Percentiles rank a stretch among this genome's conserved stretches.
These are phyloP conservation scores for Globisporangium acanthophoron DNA, from an alignment of 352 stramenopile species.

Conservation along the genomic window DNA sequence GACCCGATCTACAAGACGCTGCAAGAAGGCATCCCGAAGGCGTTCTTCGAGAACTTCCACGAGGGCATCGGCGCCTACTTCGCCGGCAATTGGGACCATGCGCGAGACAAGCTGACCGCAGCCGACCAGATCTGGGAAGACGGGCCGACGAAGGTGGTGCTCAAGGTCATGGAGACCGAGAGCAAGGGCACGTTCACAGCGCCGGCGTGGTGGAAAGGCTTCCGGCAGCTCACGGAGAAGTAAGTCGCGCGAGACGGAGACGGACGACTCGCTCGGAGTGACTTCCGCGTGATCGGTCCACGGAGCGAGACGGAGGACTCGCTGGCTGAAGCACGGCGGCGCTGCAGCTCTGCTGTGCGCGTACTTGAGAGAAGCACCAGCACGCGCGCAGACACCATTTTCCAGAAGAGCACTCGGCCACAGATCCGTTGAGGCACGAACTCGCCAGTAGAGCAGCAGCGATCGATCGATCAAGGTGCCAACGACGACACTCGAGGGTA, in stretches of 20 bases:
- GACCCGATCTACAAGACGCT: slow-evolving; percentile 70
- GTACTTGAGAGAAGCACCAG: too few relatives aligned
- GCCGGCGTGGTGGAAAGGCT: slow-evolving; percentile 89
- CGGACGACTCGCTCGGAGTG: too few relatives aligned
- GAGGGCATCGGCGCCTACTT: slow-evolving; percentile 93
- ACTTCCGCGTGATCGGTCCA: too few relatives aligned
- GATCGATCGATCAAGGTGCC: too few relatives aligned
- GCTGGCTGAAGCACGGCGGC: too few relatives aligned
- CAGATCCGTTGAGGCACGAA: too few relatives aligned
- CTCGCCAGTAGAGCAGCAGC: too few relatives aligned
- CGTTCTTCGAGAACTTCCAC: slow-evolving; percentile 91
- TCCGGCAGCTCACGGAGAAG: slow-evolving; percentile 92
- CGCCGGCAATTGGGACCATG: slow-evolving; percentile 87
- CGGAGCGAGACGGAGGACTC: too few relatives aligned
- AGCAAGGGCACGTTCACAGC: slow-evolving; percentile 79
- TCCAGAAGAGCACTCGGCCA: too few relatives aligned
- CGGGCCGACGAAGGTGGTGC: slow-evolving; percentile 80
- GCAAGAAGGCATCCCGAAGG: slow-evolving; percentile 69
- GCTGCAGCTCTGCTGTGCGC: too few relatives aligned
- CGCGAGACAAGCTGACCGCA: slow-evolving; percentile 71
- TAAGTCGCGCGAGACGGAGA: slow-evolving; percentile 17
- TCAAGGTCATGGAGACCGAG: slow-evolving; percentile 88
- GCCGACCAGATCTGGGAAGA: slow-evolving; percentile 91
- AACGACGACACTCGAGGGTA: too few relatives aligned
- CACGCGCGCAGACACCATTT: too few relatives aligned